Percentiles rank a stretch among this genome's conserved stretches.
phyloP scores from a whole-genome alignment of 345 rosid species.

The Acer yangbiense region DNA sequence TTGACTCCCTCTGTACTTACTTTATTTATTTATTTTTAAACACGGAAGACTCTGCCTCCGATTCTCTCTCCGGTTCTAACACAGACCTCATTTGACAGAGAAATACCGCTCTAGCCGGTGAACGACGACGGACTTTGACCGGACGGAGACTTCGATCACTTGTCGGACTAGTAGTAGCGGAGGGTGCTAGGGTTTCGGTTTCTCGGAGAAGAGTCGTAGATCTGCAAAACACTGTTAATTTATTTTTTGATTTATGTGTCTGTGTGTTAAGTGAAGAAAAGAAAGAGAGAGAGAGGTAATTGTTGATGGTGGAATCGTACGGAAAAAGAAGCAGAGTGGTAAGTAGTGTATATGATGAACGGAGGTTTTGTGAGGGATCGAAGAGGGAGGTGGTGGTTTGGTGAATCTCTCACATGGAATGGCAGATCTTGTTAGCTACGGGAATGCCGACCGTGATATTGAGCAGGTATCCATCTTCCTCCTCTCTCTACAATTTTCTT shows the following conservation, averaged over 20 bases:
- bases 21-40: conserved; percentile 14
- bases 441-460: conserved; percentile 79
- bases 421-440: conserved; percentile 97
- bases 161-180: not conserved
- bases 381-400: conserved; percentile 66
- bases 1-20: conserved; percentile 39
- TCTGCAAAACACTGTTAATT: conserved; percentile 6
- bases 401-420: conserved; percentile 90
- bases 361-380: conserved; percentile 81
- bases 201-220: not conserved
- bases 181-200: not conserved
- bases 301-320: conserved; percentile 32
- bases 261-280: not conserved
- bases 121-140: not conserved
- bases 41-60: conserved; percentile 22
- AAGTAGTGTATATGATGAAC: conserved; percentile 68
- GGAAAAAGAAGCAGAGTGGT: conserved; percentile 31
- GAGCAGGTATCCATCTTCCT: conserved; percentile 52
- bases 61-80: conserved; percentile 23
- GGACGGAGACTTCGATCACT: not conserved
- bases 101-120: not conserved
- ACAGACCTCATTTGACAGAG: conserved; percentile 16
- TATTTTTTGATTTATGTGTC: too few relatives aligned
- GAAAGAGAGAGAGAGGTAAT: conserved; percentile 14
- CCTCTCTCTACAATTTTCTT: not conserved